Evolutionary conservation across 345 rosid species (phyloP).

Genomic region (Lumnitzera racemosa): DNA sequence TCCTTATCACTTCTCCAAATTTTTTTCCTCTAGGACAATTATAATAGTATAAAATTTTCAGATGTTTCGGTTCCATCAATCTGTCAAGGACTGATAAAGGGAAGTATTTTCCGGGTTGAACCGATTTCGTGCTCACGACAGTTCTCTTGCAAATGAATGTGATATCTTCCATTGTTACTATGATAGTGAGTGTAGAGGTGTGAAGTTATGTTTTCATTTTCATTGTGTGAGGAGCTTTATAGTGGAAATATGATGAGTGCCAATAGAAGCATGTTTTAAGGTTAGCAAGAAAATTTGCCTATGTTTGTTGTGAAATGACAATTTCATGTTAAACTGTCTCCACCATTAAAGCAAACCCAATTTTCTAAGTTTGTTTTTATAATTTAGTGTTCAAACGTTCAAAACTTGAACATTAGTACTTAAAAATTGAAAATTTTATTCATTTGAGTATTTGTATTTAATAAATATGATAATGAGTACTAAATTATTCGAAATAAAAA

Average conservation of each 20-base stretch:
- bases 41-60: conserved; percentile 49
- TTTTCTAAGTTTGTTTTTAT: too few species aligned
- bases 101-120: conserved; percentile 27
- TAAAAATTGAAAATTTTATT: too few species aligned
- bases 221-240: neutral
- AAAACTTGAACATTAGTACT: too few species aligned
- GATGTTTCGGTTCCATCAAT: conserved; percentile 48
- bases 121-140: conserved; percentile 58
- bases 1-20: conserved; percentile 34
- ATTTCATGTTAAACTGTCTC: conserved; percentile 1
- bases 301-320: conserved; percentile 3
- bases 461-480: too few species aligned
- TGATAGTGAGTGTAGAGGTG: neutral
- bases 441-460: too few species aligned
- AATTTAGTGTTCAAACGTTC: too few species aligned
- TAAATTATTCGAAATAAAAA: too few species aligned
- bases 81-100: conserved; percentile 52
- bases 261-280: neutral
- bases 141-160: conserved; percentile 48
- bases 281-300: neutral
- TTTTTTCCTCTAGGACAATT: conserved; percentile 10
- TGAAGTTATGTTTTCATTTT: neutral
- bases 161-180: conserved; percentile 20
- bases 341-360: neutral
- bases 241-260: conserved; percentile 1